These are phyloP conservation scores for Uronychia binucleata DNA, from an alignment of 73 alveolate species.

Conservation along the genomic window DNA sequence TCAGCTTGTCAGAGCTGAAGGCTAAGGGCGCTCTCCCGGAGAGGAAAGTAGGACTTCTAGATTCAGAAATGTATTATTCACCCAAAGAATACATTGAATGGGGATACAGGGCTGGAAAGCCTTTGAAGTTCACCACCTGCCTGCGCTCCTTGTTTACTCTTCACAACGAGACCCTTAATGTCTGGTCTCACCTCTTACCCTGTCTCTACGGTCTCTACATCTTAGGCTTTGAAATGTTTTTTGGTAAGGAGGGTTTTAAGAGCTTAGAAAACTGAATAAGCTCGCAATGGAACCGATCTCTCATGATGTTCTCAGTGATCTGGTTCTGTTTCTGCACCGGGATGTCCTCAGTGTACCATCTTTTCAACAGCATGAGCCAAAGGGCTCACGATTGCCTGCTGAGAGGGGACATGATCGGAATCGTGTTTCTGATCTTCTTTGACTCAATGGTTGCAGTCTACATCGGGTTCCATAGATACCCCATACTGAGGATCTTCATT, in stretches of 20 bases:
- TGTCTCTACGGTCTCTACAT: background rate
- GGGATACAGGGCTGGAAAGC: background rate
- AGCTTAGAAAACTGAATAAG: no score
- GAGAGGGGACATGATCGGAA: background rate
- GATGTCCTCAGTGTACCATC: background rate
- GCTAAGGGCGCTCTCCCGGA: background rate
- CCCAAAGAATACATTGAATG: background rate
- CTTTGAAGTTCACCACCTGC: background rate
- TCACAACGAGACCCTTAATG: background rate
- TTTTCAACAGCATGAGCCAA: background rate
- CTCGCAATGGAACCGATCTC: no score
- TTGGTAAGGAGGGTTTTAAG: no score
- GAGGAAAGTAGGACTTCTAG: background rate
- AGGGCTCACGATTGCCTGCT: background rate
- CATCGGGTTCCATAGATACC: background rate
- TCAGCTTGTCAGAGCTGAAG: background rate
- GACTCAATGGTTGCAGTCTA: background rate
- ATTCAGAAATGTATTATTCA: background rate
- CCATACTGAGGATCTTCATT: background rate
- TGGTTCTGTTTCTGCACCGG: background rate
- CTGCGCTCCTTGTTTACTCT: background rate
- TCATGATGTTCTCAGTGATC: background rate
- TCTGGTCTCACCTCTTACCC: background rate
- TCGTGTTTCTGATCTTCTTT: no score
- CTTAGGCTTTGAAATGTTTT: background rate